Conservation (phyloP, 768 basidiomycete genomes). For the Porpolomopsis calyptriformis region DNA sequence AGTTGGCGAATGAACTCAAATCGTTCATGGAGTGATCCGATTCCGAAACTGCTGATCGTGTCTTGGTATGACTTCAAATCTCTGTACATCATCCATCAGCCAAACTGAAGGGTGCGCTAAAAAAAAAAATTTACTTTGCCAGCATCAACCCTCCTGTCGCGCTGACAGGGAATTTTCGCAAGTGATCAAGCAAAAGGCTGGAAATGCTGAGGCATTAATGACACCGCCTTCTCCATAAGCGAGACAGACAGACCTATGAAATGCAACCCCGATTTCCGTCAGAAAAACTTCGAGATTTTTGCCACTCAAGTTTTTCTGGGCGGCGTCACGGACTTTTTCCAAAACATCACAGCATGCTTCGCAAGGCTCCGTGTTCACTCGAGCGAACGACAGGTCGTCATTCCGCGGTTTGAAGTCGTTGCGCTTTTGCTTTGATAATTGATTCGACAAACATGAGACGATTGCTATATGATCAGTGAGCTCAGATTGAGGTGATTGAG, state of each 20-base stretch:
- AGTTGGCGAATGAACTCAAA: slow-evolving; percentile 98
- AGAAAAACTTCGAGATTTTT: slow-evolving; percentile 90
- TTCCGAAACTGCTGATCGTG: slow-evolving; percentile 66
- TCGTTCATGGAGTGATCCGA: slow-evolving; percentile 80
- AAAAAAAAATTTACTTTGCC: slow-evolving; percentile 56
- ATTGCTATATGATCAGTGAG: slow-evolving; percentile 36
- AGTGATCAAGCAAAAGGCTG: slow-evolving; percentile 86
- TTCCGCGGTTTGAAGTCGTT: slow-evolving; percentile 95
- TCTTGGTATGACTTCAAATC: slow-evolving; percentile 98
- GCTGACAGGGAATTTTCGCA: slow-evolving; percentile 93
- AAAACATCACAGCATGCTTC: slow-evolving; percentile 74
- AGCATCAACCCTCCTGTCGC: slow-evolving; percentile 97
- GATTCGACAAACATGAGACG: slow-evolving; percentile 59
- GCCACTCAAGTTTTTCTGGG: slow-evolving; percentile 70
- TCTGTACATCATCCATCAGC: slow-evolving; percentile 29
- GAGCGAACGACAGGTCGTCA: slow-evolving; percentile 89
- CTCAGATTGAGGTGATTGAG: not conserved
- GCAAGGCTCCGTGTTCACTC: slow-evolving; percentile 93
- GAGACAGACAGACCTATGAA: slow-evolving; percentile 58
- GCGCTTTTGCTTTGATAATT: slow-evolving; percentile 87
- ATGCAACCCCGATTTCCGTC: slow-evolving; percentile 87
- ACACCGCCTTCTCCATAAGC: not conserved
- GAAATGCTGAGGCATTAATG: slow-evolving; percentile 2
- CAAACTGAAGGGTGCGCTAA: not conserved
- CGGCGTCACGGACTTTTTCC: slow-evolving; percentile 69